Evolutionary conservation across 1,284 basidiomycete genomes (phyloP), one percentile per base, ranked within the genome.

Genomic region (Taiwanofungus camphoratus): DNA sequence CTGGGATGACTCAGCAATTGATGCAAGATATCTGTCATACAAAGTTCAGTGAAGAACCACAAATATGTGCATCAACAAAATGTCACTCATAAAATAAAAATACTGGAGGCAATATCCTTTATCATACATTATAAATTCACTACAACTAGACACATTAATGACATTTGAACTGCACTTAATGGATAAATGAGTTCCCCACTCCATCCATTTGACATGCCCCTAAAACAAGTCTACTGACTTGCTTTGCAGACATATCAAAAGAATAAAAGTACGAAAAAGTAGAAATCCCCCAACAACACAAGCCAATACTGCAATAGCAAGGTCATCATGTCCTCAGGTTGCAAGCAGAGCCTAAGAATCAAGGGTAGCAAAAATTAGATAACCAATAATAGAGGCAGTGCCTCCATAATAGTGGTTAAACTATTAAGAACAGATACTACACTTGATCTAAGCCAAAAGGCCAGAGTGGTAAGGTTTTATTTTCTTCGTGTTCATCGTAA

Each of bases 361-460:
- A 51, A 49, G 49, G 49, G 52, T n/a, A n/a, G n/a, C n/a, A n/a
- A n/a, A 68, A n/a, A n/a, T n/a, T n/a, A n/a, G n/a, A n/a, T n/a
- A n/a, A n/a, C n/a, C n/a, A n/a, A n/a, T n/a, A n/a, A n/a, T n/a
- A n/a, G n/a, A n/a, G n/a, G n/a, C n/a, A n/a, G n/a, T n/a, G n/a
- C n/a, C n/a, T n/a, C n/a, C n/a, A n/a, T 79, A 79, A 79, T 79
- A 80, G 77, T 77, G 76, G 75, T 79, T 80, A 79, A 79, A 78
- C 78, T 79, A 79, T 81, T 81, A 85, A 86, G 82, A 85, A 86
- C 82, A 86, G 82, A 86, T 88, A 88, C 87, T 89, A 90, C 87
- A 90, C 87, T 89, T 90, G 86, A 87, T 88, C 87, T 87, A 91
- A 88, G 83, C 87, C 87, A 87, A 87, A 86, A 84, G 87, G 87